Base-by-base conservation (phyloP, 306 rosid genomes). In the Sesbania bispinosa region DNA sequence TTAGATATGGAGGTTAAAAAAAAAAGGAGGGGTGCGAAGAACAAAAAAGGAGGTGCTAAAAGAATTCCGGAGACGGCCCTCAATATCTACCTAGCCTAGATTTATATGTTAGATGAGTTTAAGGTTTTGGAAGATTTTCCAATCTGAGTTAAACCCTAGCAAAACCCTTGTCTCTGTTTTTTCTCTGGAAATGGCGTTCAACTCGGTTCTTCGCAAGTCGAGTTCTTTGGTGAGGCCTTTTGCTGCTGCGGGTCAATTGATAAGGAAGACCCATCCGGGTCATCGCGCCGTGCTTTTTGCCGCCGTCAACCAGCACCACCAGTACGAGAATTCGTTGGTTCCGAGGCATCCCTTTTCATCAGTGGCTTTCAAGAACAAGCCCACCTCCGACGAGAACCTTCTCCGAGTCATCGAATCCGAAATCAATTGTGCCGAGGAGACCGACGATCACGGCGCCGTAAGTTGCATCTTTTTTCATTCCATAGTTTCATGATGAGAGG, bases 201-300 rank as follows among this genome's bases (percentile, higher is more conserved):
- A 65, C 69, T 85, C 92, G 39, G 81, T 89, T 67, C 62, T 94
- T 70, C 91, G 96, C 75, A 85, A 74, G 73, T 90, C 96, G 30
- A 71, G 78, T 11, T 83, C 84, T 73, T 86, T 85, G 26, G 62
- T 79, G 4, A 79, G 85, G 69, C 87, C 92, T 21, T 18, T 91
- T 5, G 79, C 85, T 24, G 24, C 81, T 0, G 82, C 88, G 2
- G 73, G 66, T 70, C 84, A 81, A 35, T 61, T 82, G 45, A 35
- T 73, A 5, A 73, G 63, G 41, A 85, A 82, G 5, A 52, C 75
- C 65, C 86, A 57, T n/a, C 41, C 70, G 10, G 68, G 67, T 55
- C 69, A 75, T 81, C 84, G 79, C 9, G 8, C 84, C 23, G 51
- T 62, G 29, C 50, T 75, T 10, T 69, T 77, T 61, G 13, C 76